Evolutionary conservation across 805 yeast species (phyloP), one percentile per base, ranked within the genome.

Genomic region (Metschnikowia similis): DNA sequence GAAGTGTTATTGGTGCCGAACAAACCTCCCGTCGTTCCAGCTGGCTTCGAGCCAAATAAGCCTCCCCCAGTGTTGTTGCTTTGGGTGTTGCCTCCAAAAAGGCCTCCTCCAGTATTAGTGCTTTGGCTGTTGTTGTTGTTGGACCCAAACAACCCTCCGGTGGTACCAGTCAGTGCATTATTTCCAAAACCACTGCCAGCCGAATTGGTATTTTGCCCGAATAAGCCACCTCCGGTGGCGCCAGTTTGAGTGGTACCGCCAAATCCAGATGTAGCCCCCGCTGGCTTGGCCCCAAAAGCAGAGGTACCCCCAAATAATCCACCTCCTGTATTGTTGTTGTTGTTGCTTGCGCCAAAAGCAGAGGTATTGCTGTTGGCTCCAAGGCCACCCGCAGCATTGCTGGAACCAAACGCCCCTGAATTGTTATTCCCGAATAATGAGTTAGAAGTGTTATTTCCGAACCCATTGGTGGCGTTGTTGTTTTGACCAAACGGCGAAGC

Each of bases 251-350:
- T 59, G 40, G 56, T 21, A 9, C 30, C 37, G 8, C 45, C 45
- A 41, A 41, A 41, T 31, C 45, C 45, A 32, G 45, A 32, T 21
- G 45, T 21, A 11, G 45, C 9, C 13, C 45, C 45, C 7, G 37
- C 31, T 8, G 57, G 56, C 53, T 60, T 53, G 51, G 72, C 56
- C 50, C 77, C 69, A 62, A 74, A 59, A 31, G 64, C 60, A 38
- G 61, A 56, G 14, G 41, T 38, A 2, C 38, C 48, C n/a, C 62
- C 81, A 61, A 79, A 79, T 3, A 51, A 35, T 11, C 54, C 54
- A 3, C 52, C 56, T 3, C 47, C 30, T 14, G 47, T 44, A 36
- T 51, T 37, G 35, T 35, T 40, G 36, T 51, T 37, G 35, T 35
- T 40, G 36, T 48, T 49, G 39, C 34, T 48, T 28, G 17, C 38